A percentile compares a stretch with the other conserved stretches of the same genome.
These are phyloP conservation scores for Saturnispora galanensis DNA, from an alignment of 805 yeast genomes.

Conservation along the genomic window DNA sequence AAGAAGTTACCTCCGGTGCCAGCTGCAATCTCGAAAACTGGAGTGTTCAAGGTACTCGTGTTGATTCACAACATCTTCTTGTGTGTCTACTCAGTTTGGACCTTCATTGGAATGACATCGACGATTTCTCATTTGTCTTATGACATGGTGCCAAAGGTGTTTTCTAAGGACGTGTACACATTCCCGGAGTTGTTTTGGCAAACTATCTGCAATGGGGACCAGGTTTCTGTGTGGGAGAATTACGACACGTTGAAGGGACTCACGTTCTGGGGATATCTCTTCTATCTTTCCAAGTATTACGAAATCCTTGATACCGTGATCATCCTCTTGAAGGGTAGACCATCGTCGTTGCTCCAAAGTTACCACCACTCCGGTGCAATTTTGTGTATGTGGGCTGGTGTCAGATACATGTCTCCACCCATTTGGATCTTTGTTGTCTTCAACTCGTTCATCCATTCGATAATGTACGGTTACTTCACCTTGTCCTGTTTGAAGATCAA, in stretches of 20 bases:
- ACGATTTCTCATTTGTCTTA: slow-evolving; percentile 31
- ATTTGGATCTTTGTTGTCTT: slow-evolving; percentile 74
- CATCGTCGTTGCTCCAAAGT: slow-evolving; percentile 56
- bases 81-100: slow-evolving; percentile 62
- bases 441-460: slow-evolving; percentile 68
- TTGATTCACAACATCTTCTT: slow-evolving; percentile 50
- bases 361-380: slow-evolving; percentile 77
- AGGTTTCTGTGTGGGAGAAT: slow-evolving; percentile 46
- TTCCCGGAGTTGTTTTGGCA: slow-evolving; percentile 44
- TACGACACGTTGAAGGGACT: slow-evolving; percentile 31
- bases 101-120: slow-evolving; percentile 53
- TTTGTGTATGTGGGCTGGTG: slow-evolving; percentile 76
- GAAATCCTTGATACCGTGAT: slow-evolving; percentile 63
- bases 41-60: slow-evolving; percentile 43
- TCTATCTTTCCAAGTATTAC: slow-evolving; percentile 61
- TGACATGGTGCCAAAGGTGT: slow-evolving; percentile 22
- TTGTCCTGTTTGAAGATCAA: slow-evolving; percentile 47
- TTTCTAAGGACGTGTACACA: slow-evolving; percentile 14
- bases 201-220: slow-evolving; percentile 41
- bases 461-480: slow-evolving; percentile 64
- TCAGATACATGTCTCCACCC: slow-evolving; percentile 60
- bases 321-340: slow-evolving; percentile 58
- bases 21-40: slow-evolving; percentile 33
- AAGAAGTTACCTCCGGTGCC: slow-evolving; percentile 47
- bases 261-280: slow-evolving; percentile 52